These are phyloP conservation scores for Chaetomiaceae sp. DNA, from an alignment of 2,329 filamentous ascomycete species.

Conservation along the genomic window DNA sequence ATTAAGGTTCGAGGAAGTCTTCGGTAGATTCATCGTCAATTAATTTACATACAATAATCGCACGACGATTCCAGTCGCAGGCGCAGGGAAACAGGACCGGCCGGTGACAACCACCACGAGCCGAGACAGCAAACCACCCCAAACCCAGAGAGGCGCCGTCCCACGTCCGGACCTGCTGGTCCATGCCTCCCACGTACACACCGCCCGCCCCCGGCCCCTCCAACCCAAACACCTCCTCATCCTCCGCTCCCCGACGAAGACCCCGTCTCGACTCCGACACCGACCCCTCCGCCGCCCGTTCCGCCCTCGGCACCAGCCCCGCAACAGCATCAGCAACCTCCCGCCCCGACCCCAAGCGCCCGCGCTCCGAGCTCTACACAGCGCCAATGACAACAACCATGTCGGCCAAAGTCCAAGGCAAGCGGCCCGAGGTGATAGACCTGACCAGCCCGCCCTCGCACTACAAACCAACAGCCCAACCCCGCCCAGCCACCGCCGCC, in stretches of 20 bases:
- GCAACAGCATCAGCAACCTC: constrained; percentile 8
- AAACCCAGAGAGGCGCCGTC: neutral
- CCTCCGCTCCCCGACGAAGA: constrained; percentile 23
- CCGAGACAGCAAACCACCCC: neutral
- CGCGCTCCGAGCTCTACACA: constrained; percentile 25
- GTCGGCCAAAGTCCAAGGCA: constrained; percentile 34
- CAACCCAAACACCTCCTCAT: constrained; percentile 5
- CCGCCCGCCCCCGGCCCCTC: constrained; percentile 13
- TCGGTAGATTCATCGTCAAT: no score
- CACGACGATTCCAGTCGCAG: neutral
- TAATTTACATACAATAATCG: no score
- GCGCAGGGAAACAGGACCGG: neutral
- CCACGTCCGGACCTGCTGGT: constrained; percentile 13
- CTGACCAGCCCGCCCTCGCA: constrained; percentile 35
- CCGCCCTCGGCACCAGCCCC: constrained; percentile 10
- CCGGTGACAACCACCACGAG: no score
- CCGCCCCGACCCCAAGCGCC: constrained; percentile 30
- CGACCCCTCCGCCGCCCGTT: constrained; percentile 5
- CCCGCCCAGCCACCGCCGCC: neutral
- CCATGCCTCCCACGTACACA: constrained; percentile 25
- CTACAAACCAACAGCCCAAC: neutral
- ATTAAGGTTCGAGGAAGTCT: no score
- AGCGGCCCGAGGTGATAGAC: constrained; percentile 40
- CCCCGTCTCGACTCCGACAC: constrained; percentile 31
- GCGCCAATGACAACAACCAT: constrained; percentile 19